These are phyloP conservation scores for Neonothopanus nambi DNA, from an alignment of 1,284 basidiomycete species.

Conservation along the genomic window DNA sequence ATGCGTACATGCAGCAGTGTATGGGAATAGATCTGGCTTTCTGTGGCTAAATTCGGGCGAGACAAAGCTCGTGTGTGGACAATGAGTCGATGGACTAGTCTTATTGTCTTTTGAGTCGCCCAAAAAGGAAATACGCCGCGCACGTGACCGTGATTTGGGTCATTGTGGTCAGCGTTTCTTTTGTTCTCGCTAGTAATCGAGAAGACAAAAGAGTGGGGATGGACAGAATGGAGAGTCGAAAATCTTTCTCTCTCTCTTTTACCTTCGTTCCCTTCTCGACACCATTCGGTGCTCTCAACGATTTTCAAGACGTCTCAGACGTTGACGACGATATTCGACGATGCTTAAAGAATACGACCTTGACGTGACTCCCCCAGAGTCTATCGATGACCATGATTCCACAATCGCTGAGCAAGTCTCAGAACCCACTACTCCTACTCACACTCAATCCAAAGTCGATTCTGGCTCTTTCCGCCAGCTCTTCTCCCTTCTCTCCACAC, in stretches of 20 bases:
- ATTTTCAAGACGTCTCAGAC: conserved; percentile 6
- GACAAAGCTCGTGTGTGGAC: no score
- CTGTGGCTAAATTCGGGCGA: no score
- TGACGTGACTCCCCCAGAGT: conserved; percentile 4
- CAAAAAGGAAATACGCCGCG: no score
- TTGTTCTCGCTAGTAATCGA: no score
- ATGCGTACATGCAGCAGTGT: no score
- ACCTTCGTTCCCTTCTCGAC: not conserved
- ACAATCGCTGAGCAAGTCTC: conserved; percentile 10
- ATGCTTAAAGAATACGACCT: not conserved
- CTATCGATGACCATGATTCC: conserved; percentile 7
- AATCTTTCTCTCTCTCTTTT: conserved; percentile 9
- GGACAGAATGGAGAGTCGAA: not conserved
- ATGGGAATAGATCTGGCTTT: no score
- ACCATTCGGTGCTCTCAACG: no score
- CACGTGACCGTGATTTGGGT: no score
- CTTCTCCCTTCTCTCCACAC: conserved; percentile 62
- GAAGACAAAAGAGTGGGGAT: no score
- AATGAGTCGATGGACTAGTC: no score
- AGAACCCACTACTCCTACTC: conserved; percentile 34
- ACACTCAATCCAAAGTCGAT: not conserved
- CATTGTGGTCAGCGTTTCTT: no score
- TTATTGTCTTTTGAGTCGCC: no score
- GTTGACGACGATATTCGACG: conserved; percentile 7
- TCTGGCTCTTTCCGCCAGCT: conserved; percentile 46